Base-by-base conservation (phyloP, 805 yeast species). In the Martiniozyma abietophila region DNA sequence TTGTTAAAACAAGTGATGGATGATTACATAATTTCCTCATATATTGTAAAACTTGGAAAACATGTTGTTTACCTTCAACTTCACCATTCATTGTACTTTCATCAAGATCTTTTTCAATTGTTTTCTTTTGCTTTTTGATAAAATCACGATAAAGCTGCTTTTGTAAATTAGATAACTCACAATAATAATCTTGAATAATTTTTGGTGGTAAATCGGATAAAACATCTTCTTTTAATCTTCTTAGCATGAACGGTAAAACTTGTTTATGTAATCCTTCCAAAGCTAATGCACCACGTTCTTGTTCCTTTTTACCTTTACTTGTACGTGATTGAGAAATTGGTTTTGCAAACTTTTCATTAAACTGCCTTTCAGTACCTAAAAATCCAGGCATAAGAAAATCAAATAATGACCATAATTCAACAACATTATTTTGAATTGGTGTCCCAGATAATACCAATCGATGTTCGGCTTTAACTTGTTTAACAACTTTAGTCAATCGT, bases 311-410 rank as follows among this genome's bases (percentile, higher is more conserved):
- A 3, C 86, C 83, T 53, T 88, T 89, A 45, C 85, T 78, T 45
- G 82, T 84, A 51, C 96, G 69, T 26, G 95, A 80, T 2, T 94
- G 89, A 3, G 96, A 89, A 54, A 92, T 92, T 3, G 99, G 99
- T 51, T 88, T 88, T n/a, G 96, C 94, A 66, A 89, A 92, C 45
- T 88, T 66, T 42, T 89, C 97, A 50, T 86, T 92, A 63, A 92
- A 92, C 32, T 80, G 71, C 57, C 86, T 89, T 51, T 92, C 98
- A 3, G 94, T 78, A 10, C 99, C 99, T 44, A 92, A 64, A 51
- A 92, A 92, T 0, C 99, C 99, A 2, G 99, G 99, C 99, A 92
- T 92, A 56, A 92, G 66, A 56, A 86, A 92, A 57, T 92, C 98
- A 64, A 92, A 92, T 50, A 92, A 64, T 4, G 98, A 92, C 99